phyloP scores from a whole-genome alignment of 108 stramenopile genomes.

The Nitzschia sp. region DNA sequence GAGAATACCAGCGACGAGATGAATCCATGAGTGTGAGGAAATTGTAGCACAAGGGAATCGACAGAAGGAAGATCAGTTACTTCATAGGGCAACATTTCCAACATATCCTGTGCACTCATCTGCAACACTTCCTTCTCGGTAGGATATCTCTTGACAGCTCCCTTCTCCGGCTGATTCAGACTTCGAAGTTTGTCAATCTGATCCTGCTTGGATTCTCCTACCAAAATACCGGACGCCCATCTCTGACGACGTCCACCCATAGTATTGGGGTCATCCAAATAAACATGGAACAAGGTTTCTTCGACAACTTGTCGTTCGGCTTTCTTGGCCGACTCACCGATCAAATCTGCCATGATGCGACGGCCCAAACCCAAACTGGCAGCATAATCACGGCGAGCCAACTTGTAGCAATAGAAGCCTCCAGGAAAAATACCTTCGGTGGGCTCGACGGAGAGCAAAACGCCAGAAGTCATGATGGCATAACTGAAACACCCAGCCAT shows the following conservation, averaged over 20 bases:
- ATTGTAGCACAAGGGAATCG: constrained; percentile 51
- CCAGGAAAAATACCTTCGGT: constrained; percentile 57
- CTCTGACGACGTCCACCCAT: constrained; percentile 54
- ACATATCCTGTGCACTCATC: constrained; percentile 18
- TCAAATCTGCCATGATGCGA: constrained; percentile 11
- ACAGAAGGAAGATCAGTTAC: constrained; percentile 51
- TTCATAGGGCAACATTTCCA: constrained; percentile 30
- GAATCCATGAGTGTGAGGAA: constrained; percentile 70
- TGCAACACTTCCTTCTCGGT: constrained; percentile 25
- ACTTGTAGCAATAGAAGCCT: constrained; percentile 66
- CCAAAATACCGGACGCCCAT: constrained; percentile 59
- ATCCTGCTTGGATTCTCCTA: constrained; percentile 13
- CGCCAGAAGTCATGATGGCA: constrained; percentile 50
- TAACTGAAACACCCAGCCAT: constrained; percentile 44
- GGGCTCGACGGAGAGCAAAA: constrained; percentile 40
- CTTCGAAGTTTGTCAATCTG: constrained; percentile 37
- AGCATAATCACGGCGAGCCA: constrained; percentile 62
- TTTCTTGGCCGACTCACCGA: constrained; percentile 23
- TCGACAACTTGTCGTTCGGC: constrained; percentile 20
- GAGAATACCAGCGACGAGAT: constrained; percentile 60
- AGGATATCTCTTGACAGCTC: constrained; percentile 1
- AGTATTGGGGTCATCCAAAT: constrained; percentile 52
- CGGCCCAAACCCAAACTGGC: constrained; percentile 40
- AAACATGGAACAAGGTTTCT: constrained; percentile 60
- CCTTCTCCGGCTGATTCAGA: constrained; percentile 29